phyloP scores from a whole-genome alignment of 768 basidiomycete genomes.

The Agrocybe pediades region DNA sequence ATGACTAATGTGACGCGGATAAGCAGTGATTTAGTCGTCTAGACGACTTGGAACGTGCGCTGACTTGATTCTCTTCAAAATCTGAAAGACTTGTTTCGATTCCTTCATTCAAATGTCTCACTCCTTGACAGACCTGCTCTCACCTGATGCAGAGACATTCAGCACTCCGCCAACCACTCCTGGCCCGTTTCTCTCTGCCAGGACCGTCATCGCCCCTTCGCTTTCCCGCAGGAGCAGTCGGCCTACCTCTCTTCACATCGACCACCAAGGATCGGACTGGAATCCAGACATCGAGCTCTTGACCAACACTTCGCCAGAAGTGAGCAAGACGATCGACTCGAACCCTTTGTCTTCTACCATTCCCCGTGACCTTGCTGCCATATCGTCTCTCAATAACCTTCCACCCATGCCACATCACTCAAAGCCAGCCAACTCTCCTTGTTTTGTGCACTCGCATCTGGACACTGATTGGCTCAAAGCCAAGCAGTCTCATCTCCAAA shows the following conservation, averaged over 20 bases:
- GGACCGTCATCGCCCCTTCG: constrained; percentile 32
- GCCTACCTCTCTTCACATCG: constrained; percentile 47
- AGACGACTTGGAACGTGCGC: constrained; percentile 10
- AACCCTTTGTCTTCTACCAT: constrained; percentile 8
- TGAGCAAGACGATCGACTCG: constrained; percentile 16
- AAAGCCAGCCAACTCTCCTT: constrained; percentile 66
- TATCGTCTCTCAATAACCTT: constrained; percentile 10
- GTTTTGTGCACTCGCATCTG: constrained; percentile 91
- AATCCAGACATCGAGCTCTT: constrained; percentile 46
- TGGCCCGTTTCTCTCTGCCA: constrained; percentile 20
- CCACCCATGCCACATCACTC: constrained; percentile 24
- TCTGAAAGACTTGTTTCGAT: not conserved
- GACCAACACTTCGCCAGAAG: constrained; percentile 32
- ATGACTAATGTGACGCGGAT: constrained; percentile 2
- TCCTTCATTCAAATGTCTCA: constrained; percentile 18
- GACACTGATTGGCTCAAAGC: constrained; percentile 76
- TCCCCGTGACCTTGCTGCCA: constrained; percentile 20
- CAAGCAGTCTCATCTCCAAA: constrained; percentile 39
- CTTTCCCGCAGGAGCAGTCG: constrained; percentile 44
- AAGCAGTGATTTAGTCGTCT: constrained; percentile 12
- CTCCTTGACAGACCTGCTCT: constrained; percentile 21
- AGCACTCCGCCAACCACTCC: constrained; percentile 46
- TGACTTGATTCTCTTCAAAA: not conserved
- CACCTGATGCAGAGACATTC: constrained; percentile 39
- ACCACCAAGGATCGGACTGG: constrained; percentile 37